A percentile compares a stretch with the other conserved stretches of the same genome.
Evolutionary conservation across 495 filamentous ascomycete species (phyloP).

Genomic region (Annulohypoxylon stygium): DNA sequence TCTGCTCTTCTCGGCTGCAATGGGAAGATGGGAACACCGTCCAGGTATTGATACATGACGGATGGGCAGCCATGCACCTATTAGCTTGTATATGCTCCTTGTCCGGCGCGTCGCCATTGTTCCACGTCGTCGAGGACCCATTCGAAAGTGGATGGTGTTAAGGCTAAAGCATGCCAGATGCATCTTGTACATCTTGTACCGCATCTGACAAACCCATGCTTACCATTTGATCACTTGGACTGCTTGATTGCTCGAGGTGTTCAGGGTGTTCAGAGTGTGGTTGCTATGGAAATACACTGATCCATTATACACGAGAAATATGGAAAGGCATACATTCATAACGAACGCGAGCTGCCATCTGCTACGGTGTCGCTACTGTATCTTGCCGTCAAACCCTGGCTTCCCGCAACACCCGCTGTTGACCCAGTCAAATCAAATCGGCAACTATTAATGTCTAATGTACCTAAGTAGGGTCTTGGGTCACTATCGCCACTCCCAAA

Average conservation of each 20-base stretch:
- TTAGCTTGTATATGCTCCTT: constrained; percentile 49
- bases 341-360: neutral
- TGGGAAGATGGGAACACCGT: constrained; percentile 33
- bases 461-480: constrained; percentile 21
- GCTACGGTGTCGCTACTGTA: constrained; percentile 18
- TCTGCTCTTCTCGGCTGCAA: constrained; percentile 29
- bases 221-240: neutral
- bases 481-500: constrained; percentile 43
- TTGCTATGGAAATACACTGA: constrained; percentile 42
- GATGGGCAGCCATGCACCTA: constrained; percentile 53
- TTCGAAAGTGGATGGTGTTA: constrained; percentile 39
- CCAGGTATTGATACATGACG: constrained; percentile 51
- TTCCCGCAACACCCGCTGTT: constrained; percentile 45
- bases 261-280: constrained; percentile 14
- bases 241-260: too few relatives aligned
- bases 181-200: constrained; percentile 26
- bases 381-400: constrained; percentile 39
- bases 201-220: constrained; percentile 19
- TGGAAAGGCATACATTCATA: neutral
- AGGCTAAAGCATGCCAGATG: constrained; percentile 47
- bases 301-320: neutral
- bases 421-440: constrained; percentile 37
- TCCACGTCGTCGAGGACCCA: constrained; percentile 51
- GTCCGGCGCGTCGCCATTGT: constrained; percentile 34
- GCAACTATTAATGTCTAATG: constrained; percentile 14